Evolutionary conservation across 2,329 filamentous ascomycete species (phyloP).

Genomic region (Aspergillus quadrilineatus): DNA sequence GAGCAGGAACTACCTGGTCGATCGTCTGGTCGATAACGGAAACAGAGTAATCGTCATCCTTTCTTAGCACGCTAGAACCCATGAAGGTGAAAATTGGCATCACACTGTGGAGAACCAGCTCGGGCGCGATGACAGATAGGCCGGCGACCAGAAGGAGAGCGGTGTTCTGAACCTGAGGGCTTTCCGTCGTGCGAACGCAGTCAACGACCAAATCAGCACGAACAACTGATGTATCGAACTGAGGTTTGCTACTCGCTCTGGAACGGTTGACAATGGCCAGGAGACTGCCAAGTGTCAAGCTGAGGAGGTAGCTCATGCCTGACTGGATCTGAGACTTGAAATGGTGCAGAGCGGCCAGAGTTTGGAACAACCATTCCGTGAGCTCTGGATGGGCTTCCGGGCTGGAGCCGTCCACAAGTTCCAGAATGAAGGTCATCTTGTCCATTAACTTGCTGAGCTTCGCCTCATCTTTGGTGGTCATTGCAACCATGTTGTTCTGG

Average conservation of each 20-base stretch:
- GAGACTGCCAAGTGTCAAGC: conserved; percentile 76
- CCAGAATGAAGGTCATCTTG: conserved; percentile 81
- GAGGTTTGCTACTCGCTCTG: conserved; percentile 48
- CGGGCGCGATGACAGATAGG: conserved; percentile 82
- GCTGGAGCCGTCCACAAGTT: conserved; percentile 78
- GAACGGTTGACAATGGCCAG: conserved; percentile 79
- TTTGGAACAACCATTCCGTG: conserved; percentile 74
- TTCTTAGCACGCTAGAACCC: conserved; percentile 83
- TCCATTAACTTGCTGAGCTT: conserved; percentile 68
- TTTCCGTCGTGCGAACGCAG: conserved; percentile 87
- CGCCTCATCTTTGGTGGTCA: conserved; percentile 61
- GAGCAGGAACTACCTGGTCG: conserved; percentile 85
- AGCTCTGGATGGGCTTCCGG: conserved; percentile 73
- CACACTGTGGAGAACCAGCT: conserved; percentile 89
- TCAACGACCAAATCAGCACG: conserved; percentile 89
- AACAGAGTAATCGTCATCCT: conserved; percentile 94
- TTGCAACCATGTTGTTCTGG: conserved; percentile 64
- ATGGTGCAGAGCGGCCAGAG: conserved; percentile 82
- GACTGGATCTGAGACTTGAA: conserved; percentile 78
- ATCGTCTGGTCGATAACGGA: conserved; percentile 95
- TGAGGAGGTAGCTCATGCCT: conserved; percentile 86
- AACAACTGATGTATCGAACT: conserved; percentile 74
- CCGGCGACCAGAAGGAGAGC: conserved; percentile 84
- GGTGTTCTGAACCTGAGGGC: conserved; percentile 89
- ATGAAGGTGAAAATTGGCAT: conserved; percentile 99